Percentiles rank a stretch among this genome's conserved stretches.
These are phyloP conservation scores for Cercospora canescens DNA, from an alignment of 2,329 filamentous ascomycete species.

Conservation along the genomic window DNA sequence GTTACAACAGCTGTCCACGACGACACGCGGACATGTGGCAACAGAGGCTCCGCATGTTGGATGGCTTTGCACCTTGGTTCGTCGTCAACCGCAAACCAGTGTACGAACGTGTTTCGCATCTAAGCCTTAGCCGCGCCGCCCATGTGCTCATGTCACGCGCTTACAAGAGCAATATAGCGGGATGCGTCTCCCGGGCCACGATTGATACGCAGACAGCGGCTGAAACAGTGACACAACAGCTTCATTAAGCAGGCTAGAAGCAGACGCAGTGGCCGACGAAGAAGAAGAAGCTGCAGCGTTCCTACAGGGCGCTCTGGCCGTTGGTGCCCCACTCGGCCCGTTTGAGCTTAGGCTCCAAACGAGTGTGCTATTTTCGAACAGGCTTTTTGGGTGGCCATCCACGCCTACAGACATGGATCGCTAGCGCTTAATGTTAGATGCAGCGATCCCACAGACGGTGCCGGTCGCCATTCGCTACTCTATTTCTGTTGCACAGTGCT, in stretches of 20 bases:
- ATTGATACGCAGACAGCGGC: background rate
- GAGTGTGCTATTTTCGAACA: conserved; percentile 8
- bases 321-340: conserved; percentile 6
- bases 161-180: background rate
- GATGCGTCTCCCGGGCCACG: background rate
- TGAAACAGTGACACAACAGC: conserved; percentile 5
- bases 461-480: conserved; percentile 10
- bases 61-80: conserved; percentile 1
- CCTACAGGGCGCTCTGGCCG: conserved; percentile 4
- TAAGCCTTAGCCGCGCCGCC: background rate
- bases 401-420: conserved; percentile 9
- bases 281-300: background rate
- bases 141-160: conserved; percentile 3
- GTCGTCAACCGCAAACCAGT: background rate
- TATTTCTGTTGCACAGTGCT: conserved; percentile 14
- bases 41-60: background rate
- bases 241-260: background rate
- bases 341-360: conserved; percentile 1
- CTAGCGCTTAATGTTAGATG: conserved; percentile 6
- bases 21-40: background rate
- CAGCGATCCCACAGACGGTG: conserved; percentile 9
- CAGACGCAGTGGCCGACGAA: background rate
- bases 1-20: background rate
- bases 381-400: conserved; percentile 4
- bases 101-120: conserved; percentile 3